A percentile compares a stretch with the other conserved stretches of the same genome.
Evolutionary conservation across 805 yeast species (phyloP).

Genomic region (Ogataea zsoltii): DNA sequence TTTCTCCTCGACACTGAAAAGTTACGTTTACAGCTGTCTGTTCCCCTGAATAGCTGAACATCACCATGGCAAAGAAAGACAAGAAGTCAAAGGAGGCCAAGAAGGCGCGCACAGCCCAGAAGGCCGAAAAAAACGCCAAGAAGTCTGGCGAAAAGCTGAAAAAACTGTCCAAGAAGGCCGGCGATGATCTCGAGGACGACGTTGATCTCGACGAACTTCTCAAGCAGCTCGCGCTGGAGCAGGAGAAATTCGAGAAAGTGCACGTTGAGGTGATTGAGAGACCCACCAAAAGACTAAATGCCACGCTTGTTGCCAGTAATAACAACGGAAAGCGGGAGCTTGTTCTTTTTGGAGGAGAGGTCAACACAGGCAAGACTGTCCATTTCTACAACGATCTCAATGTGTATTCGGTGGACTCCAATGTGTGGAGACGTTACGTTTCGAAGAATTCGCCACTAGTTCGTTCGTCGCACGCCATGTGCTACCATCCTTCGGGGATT

Average conservation of each 20-base stretch:
- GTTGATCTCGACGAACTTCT: constrained; percentile 83
- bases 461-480: constrained; percentile 90
- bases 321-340: constrained; percentile 75
- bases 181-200: constrained; percentile 79
- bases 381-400: constrained; percentile 80
- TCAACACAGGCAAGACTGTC: constrained; percentile 50
- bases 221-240: constrained; percentile 75
- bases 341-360: constrained; percentile 89
- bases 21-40: too few relatives aligned
- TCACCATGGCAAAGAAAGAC: constrained; percentile 77
- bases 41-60: too few relatives aligned
- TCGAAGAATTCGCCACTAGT: constrained; percentile 92
- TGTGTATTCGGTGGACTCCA: constrained; percentile 72
- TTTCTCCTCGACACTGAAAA: neutral
- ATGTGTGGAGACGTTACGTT: constrained; percentile 74
- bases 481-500: constrained; percentile 88
- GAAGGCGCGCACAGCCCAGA: constrained; percentile 83
- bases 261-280: constrained; percentile 54
- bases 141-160: constrained; percentile 77
- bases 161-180: constrained; percentile 70
- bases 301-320: constrained; percentile 75
- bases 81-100: constrained; percentile 89
- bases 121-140: constrained; percentile 69
- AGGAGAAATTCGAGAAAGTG: constrained; percentile 74
- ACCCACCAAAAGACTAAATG: constrained; percentile 73